Evolutionary conservation across 129 eudicot genomes (phyloP).

Genomic region (Escallonia rubra): DNA sequence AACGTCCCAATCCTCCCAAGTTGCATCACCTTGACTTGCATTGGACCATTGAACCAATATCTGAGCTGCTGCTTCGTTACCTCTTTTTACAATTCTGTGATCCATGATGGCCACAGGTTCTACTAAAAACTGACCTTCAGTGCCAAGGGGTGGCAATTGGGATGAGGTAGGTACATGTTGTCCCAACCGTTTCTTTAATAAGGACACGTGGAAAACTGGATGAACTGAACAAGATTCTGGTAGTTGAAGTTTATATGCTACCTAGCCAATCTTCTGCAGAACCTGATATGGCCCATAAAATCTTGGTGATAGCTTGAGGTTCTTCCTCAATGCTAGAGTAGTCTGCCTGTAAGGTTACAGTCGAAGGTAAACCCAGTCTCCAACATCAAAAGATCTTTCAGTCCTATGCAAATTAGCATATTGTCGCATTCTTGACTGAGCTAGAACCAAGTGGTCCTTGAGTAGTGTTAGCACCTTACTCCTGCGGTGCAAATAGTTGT

Average conservation of each 20-base stretch:
- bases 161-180: background rate
- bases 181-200: background rate
- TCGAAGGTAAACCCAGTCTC: constrained; percentile 3
- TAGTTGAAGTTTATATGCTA: background rate
- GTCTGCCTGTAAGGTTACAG: constrained; percentile 6
- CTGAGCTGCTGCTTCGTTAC: background rate
- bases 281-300: background rate
- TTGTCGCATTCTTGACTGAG: background rate
- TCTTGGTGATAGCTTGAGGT: background rate
- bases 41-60: background rate
- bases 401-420: background rate
- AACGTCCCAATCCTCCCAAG: background rate
- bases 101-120: background rate
- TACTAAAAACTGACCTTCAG: background rate
- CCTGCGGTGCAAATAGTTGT: background rate
- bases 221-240: background rate
- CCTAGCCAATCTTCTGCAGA: background rate
- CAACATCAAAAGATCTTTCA: background rate
- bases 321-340: background rate
- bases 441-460: background rate
- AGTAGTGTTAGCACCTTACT: background rate
- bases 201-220: background rate
- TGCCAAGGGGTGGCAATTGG: background rate
- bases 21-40: background rate
- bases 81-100: background rate